phyloP scores from a whole-genome alignment of 2,329 filamentous ascomycete genomes.

The Trichoderma polysporum region DNA sequence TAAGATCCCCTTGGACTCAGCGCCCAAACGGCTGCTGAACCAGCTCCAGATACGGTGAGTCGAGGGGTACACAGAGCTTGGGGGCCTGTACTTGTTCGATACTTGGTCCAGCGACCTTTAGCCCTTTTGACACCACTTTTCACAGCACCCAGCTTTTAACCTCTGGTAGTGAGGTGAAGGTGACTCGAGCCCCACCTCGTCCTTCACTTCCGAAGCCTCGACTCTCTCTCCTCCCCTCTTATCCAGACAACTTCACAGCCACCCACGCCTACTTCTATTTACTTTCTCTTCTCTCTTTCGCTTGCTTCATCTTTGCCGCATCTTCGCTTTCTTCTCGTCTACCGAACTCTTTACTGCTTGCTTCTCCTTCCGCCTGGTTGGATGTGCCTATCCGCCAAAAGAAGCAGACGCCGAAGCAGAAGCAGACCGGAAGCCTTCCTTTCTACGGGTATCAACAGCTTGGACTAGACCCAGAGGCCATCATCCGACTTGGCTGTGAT shows the following conservation, averaged over 20 bases:
- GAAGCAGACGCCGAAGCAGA: neutral
- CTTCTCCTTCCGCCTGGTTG: neutral
- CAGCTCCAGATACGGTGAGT: neutral
- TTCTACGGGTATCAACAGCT: neutral
- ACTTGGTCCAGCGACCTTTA: neutral
- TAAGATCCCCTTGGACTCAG: neutral
- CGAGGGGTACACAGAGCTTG: neutral
- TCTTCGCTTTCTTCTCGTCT: slow-evolving; percentile 8
- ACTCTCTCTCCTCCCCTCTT: slow-evolving; percentile 6
- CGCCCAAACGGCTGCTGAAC: neutral
- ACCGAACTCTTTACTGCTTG: neutral
- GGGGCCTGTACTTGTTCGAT: neutral
- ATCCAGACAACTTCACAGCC: slow-evolving; percentile 13
- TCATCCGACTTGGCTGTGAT: neutral
- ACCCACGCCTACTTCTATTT: neutral
- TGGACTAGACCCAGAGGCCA: neutral
- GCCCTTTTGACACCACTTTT: neutral
- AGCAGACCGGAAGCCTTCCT: neutral
- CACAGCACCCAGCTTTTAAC: neutral
- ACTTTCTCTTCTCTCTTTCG: neutral
- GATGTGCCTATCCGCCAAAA: neutral
- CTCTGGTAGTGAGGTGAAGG: slow-evolving; percentile 1
- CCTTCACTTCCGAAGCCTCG: slow-evolving; percentile 21
- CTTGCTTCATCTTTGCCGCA: too few species aligned
- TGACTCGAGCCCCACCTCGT: slow-evolving; percentile 20